Evolutionary conservation across 1,139 yeast species (phyloP), one percentile per base, ranked within the genome.

Genomic region (Waltiozyma sp.): DNA sequence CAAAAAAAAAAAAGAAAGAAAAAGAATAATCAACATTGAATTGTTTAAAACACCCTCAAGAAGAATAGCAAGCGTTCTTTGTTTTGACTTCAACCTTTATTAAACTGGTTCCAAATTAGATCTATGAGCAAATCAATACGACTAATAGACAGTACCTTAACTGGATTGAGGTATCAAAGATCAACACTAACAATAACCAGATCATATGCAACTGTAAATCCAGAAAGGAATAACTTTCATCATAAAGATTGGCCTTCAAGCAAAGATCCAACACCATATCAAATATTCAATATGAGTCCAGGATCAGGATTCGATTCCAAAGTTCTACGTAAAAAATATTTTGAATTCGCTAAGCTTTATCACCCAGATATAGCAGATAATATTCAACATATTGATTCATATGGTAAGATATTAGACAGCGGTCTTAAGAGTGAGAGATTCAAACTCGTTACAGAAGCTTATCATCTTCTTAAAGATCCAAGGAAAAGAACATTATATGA

Each of bases 351-450:
- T 15, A 87, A 85, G 60, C 58, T 79, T 8, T 89, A 91, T 56
- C 97, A 91, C 56, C 97, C 98, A 0, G 98, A 91, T 62, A 64
- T 80, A 5, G 60, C 68, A 14, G 56, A 57, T 14, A 49, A 61
- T 15, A 56, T 51, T 6, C 54, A 63, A 4, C 49, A 61, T 14
- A 56, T 66, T 21, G 56, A 56, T 40, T 58, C 60, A 18, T 60
- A 66, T 2, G 56, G 59, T 14, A 53, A 57, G 2, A 52, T 62
- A n/a, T 49, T 69, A 26, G 60, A 70, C 0, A 51, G 52, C 1
- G 68, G 65, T 3, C 64, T 64, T 43, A 79, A 77, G 50, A 59
- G 75, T 36, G 71, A 67, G 15, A 64, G 95, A 45, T 89, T 87
- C 60, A 85, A 83, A 54, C 66, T 72, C 49, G 63, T 88, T 6